phyloP scores from a whole-genome alignment of 148 eudicot genomes.

The Rhododendron vialii region DNA sequence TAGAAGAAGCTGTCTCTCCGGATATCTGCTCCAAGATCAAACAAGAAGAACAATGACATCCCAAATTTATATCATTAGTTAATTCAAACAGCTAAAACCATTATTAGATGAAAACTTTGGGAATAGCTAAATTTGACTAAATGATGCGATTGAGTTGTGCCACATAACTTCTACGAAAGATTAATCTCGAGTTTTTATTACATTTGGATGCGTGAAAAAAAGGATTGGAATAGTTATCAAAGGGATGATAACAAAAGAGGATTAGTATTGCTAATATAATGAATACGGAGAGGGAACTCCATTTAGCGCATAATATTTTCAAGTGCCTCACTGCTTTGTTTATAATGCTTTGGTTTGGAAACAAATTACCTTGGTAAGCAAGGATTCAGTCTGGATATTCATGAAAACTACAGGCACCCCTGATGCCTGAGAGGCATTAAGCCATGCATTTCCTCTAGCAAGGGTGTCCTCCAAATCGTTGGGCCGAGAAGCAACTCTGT shows the following conservation, averaged over 20 bases:
- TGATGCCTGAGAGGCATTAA: slow-evolving; percentile 57
- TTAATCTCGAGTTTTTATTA: not conserved
- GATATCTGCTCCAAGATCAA: slow-evolving; percentile 47
- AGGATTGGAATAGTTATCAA: not conserved
- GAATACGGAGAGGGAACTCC: not conserved
- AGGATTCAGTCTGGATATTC: slow-evolving; percentile 81
- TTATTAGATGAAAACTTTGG: too few relatives aligned
- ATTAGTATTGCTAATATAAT: not conserved
- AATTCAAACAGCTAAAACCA: not conserved
- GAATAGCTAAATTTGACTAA: not conserved
- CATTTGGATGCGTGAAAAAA: not conserved
- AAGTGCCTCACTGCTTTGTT: not conserved
- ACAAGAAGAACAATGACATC: not conserved
- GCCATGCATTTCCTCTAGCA: slow-evolving; percentile 82
- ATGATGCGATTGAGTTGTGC: not conserved
- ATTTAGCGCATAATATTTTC: not conserved
- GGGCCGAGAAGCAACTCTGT: slow-evolving; percentile 31
- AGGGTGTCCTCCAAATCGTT: slow-evolving; percentile 82
- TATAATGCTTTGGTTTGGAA: not conserved
- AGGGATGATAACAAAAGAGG: not conserved
- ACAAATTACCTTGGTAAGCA: slow-evolving; percentile 70
- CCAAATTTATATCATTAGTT: not conserved
- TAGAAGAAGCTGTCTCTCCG: slow-evolving; percentile 75
- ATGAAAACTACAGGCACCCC: slow-evolving; percentile 66
- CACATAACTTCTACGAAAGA: not conserved